These are phyloP conservation scores for Amorphotheca resinae DNA, from an alignment of 495 filamentous ascomycete genomes.

Conservation along the genomic window DNA sequence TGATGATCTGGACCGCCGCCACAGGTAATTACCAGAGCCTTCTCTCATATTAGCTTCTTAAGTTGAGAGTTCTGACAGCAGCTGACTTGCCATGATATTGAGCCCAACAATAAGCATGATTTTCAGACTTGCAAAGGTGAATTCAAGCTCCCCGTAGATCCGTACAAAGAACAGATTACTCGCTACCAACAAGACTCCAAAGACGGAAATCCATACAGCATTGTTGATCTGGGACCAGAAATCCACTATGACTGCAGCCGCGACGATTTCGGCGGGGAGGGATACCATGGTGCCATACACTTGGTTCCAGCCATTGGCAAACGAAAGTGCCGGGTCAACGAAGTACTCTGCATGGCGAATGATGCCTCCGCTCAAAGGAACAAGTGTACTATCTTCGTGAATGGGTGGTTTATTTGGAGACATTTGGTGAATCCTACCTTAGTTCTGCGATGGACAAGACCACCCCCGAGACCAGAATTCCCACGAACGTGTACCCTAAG, in stretches of 20 bases:
- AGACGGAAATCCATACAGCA: constrained; percentile 62
- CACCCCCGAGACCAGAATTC: constrained; percentile 14
- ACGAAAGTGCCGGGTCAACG: constrained; percentile 19
- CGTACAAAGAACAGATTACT: constrained; percentile 56
- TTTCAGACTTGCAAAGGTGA: constrained; percentile 58
- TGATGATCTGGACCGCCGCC: constrained; percentile 29
- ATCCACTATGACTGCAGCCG: constrained; percentile 60
- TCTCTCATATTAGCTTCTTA: not conserved
- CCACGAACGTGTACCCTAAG: constrained; percentile 16
- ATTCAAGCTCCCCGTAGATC: constrained; percentile 62
- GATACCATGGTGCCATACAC: constrained; percentile 9
- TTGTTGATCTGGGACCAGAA: constrained; percentile 51
- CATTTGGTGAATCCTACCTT: constrained; percentile 4
- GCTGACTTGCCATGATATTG: constrained; percentile 19
- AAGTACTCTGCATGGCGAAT: constrained; percentile 20
- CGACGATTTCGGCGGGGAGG: constrained; percentile 26
- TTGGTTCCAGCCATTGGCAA: constrained; percentile 19
- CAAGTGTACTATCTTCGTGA: constrained; percentile 9
- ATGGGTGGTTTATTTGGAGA: not conserved
- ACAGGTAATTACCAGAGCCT: constrained; percentile 23
- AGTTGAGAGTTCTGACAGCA: not conserved
- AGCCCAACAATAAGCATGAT: constrained; percentile 57
- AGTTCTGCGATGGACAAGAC: constrained; percentile 16
- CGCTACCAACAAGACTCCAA: constrained; percentile 53
- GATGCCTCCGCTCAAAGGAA: constrained; percentile 45